Evolutionary conservation across 306 rosid species (phyloP), one percentile per base, ranked within the genome.

Genomic region (Senna tora): DNA sequence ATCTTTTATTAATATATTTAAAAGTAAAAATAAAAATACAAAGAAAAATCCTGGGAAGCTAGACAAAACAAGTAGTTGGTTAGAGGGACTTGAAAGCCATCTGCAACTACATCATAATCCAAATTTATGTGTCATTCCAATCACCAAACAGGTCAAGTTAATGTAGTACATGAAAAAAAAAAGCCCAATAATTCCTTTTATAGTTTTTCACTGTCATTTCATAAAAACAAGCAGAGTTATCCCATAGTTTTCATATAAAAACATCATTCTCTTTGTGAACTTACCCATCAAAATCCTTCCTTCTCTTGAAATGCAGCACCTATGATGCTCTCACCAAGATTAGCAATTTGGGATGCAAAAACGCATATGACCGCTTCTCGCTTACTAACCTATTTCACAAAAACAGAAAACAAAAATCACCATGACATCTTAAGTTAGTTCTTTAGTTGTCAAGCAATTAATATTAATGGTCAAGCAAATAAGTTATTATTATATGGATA

Each of bases 221-320:
- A 54, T 28, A 65, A 38, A 47, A 71, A 39, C 17, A 70, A 5
- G 51, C 50, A 57, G 14, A 75, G n/a, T 38, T 50, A 10, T 74
- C 46, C 14, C n/a, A 59, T n/a, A n/a, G n/a, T 28, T 56, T 7
- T 5, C 17, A 46, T 1, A n/a, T 38, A 1, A 25, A 76, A 67
- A 20, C 13, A 28, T n/a, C 34, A 30, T 1, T 28, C 16, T 19
- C 55, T 71, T 38, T 0, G 1, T 63, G 63, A 71, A 83, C 93
- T 8, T 86, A 95, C 99, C 99, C 99, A 91, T 75, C 45, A 79
- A 84, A 88, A 89, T 79, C 99, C 99, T 77, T 91, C 93, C 88
- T 91, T 95, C 61, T 89, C 99, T 87, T 95, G 99, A 76, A 89
- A 75, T 16, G 84, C 74, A 70, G 99, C 97, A 78, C 99, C 99